phyloP scores from a whole-genome alignment of 345 rosid genomes.

The Anastatica hierochuntica region DNA sequence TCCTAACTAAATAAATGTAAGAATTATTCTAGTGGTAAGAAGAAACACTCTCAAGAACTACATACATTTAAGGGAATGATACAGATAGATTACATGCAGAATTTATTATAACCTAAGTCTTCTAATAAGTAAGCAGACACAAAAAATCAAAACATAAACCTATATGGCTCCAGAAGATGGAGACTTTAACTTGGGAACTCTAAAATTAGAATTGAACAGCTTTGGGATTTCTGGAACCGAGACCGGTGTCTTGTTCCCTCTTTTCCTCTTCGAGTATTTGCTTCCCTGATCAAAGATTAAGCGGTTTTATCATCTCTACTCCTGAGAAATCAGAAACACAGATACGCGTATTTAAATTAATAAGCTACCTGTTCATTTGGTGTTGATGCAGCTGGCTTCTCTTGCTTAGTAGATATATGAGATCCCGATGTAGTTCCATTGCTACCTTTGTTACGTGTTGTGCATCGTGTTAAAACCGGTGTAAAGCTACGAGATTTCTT shows the following conservation, averaged over 20 bases:
- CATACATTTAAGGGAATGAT: too few relatives aligned
- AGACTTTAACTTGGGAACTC: conserved; percentile 72
- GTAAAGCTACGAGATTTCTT: conserved; percentile 38
- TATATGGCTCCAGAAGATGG: conserved; percentile 24
- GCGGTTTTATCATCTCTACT: neutral
- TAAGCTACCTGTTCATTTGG: conserved; percentile 42
- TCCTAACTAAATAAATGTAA: too few relatives aligned
- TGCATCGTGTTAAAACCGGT: conserved; percentile 38
- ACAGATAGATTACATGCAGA: too few relatives aligned
- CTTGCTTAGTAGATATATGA: conserved; percentile 27
- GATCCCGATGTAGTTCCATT: conserved; percentile 23
- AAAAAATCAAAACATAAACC: neutral
- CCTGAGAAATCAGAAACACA: neutral
- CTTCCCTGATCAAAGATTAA: conserved; percentile 31
- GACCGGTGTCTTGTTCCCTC: conserved; percentile 11
- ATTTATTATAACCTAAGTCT: too few relatives aligned
- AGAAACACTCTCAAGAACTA: too few relatives aligned
- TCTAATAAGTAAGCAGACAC: neutral
- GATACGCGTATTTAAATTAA: neutral
- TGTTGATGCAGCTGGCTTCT: conserved; percentile 21
- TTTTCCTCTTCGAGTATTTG: conserved; percentile 56
- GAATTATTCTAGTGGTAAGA: too few relatives aligned
- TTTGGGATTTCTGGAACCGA: conserved; percentile 43
- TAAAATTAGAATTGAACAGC: conserved; percentile 57
- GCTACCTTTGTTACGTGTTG: conserved; percentile 12